Evolutionary conservation across 2,329 filamentous ascomycete genomes (phyloP).

Genomic region (Colletotrichum cordylinicola): DNA sequence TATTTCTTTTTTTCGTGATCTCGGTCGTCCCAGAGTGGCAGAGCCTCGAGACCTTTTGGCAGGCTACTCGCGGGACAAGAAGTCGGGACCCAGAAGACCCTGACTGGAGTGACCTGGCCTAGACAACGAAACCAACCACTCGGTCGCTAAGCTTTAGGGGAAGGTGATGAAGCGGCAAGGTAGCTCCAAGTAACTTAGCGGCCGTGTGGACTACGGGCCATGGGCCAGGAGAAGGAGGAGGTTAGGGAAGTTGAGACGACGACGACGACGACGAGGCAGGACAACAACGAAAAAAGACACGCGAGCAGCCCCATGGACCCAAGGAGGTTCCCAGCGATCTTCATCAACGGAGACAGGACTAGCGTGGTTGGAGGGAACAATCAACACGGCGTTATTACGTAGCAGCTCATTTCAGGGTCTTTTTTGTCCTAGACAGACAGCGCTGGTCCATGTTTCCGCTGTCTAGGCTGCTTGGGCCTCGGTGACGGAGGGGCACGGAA

Average conservation of each 20-base stretch:
- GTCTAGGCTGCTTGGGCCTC: not conserved
- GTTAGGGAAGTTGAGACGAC: not conserved
- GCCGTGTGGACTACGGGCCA: not conserved
- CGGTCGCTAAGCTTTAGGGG: not conserved
- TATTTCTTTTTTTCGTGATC: constrained; percentile 1
- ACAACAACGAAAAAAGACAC: not conserved
- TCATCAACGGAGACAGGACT: not conserved
- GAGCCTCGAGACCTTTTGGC: not conserved
- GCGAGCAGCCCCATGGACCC: constrained; percentile 6
- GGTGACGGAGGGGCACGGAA: not conserved
- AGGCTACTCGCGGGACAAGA: not conserved
- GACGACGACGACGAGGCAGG: not conserved
- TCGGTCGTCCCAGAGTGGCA: not conserved
- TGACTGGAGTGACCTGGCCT: not conserved
- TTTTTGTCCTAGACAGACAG: not conserved
- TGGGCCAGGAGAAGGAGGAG: not conserved
- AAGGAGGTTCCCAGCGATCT: constrained; percentile 13
- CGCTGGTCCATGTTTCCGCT: constrained; percentile 2
- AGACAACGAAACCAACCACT: not conserved
- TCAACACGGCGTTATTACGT: constrained; percentile 6
- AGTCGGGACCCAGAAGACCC: not conserved
- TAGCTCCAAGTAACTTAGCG: not conserved
- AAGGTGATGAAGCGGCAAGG: not conserved
- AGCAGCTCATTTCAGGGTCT: constrained; percentile 18
- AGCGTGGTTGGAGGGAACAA: not conserved